phyloP scores from a whole-genome alignment of 2,329 filamentous ascomycete genomes.

The Cryphonectria japonica region DNA sequence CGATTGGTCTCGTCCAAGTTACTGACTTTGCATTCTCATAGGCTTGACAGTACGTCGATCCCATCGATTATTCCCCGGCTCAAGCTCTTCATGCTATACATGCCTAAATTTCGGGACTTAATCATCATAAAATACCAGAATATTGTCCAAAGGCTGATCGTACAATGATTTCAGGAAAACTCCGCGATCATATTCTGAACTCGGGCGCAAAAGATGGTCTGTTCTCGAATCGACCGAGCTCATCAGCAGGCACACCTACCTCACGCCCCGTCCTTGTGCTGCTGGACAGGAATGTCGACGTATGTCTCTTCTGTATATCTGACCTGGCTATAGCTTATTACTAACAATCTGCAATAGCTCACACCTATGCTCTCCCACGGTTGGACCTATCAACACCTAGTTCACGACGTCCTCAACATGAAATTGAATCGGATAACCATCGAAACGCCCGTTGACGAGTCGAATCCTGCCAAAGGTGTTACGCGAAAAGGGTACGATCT shows the following conservation, averaged over 20 bases:
- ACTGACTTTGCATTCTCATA: slow-evolving; percentile 6
- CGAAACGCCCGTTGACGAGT: slow-evolving; percentile 79
- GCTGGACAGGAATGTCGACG: slow-evolving; percentile 90
- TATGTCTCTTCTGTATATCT: background rate
- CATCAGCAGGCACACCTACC: slow-evolving; percentile 64
- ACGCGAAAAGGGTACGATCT: slow-evolving; percentile 91
- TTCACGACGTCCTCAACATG: slow-evolving; percentile 65
- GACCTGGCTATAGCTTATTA: background rate
- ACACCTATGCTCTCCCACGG: slow-evolving; percentile 99
- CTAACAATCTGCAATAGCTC: slow-evolving; percentile 44
- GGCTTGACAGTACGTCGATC: slow-evolving; percentile 66
- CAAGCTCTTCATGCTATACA: background rate
- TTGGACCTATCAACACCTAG: slow-evolving; percentile 78
- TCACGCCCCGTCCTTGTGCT: slow-evolving; percentile 89
- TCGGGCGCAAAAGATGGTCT: slow-evolving; percentile 84
- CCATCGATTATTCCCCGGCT: too few species aligned
- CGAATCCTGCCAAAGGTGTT: slow-evolving; percentile 72
- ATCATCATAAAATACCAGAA: background rate
- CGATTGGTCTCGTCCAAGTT: background rate
- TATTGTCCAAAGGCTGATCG: background rate
- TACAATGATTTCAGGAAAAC: slow-evolving; percentile 54
- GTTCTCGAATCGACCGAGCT: slow-evolving; percentile 73
- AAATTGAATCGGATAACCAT: slow-evolving; percentile 92
- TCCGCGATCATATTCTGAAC: slow-evolving; percentile 94
- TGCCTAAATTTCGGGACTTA: background rate